Base-by-base conservation (phyloP, 31 red algal species). In the Pterothamnion heteromorphum region DNA sequence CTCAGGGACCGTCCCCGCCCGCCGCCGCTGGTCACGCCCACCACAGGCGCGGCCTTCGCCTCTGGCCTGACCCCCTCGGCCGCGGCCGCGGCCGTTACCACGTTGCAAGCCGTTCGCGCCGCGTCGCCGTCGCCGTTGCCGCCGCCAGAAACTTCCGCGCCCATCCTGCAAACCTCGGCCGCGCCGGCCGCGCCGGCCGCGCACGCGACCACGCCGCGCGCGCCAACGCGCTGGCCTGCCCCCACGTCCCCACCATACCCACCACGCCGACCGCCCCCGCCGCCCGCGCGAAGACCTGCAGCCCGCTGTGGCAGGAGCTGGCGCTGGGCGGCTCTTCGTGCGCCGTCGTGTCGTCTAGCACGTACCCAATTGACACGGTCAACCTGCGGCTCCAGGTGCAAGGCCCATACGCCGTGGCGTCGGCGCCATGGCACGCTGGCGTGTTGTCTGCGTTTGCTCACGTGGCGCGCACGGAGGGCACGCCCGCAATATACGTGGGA, bases 311-410 rank as follows among this genome's bases (percentile, higher is more conserved):
- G 64, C 2, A 74, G 4, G 3, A 74, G 4, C 4, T 74, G 2
- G n/a, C 23, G 2, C 4, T 74, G 23, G 64, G 64, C 1, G 64
- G 64, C 2, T 2, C 64, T 1, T 74, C 64, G 1, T 1, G 1
- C 27, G 64, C 4, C 80, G 3, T 22, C 44, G 94, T 93, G 24
- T 95, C 94, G 20, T 87, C 74, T 44, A 89, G 94, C 57, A 95
- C 96, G 1, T 91, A 95, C 18, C 97, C 97, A 21, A 94, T 98
- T 80, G 97, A 98, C 74, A 93, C 95, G 23, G 89, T 97, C n/a
- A 98, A 98, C 64, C 92, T 94, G 22, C 95, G 97, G 34, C 76
- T 97, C 27, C 97, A 98, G 88, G 80, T 97, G 24, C 94, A 95
- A 43, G 91, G 94, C 37, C 9, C 92, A 18, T 93, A 80, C 36